A percentile compares a stretch with the other conserved stretches of the same genome.
Evolutionary conservation across 352 stramenopile species (phyloP).

Genomic region (Pythium scleroteichum): DNA sequence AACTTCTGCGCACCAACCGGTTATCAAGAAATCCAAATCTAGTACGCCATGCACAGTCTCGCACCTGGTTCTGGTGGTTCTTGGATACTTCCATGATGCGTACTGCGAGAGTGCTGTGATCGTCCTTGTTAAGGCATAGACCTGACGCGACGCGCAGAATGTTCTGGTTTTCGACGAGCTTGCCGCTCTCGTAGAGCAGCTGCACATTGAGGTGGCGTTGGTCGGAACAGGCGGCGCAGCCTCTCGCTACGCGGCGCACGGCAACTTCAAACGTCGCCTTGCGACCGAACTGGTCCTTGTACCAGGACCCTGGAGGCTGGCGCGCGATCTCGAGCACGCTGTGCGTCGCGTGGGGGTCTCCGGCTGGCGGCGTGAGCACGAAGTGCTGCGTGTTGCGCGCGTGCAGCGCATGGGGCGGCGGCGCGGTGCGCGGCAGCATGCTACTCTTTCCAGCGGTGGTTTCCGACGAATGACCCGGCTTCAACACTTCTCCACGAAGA

Average conservation of each 20-base stretch:
- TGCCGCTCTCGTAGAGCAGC: slow-evolving; percentile 76
- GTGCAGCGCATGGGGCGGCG: slow-evolving; percentile 14
- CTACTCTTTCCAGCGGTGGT: not conserved
- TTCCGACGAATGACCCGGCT: slow-evolving; percentile 2
- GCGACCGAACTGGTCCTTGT: slow-evolving; percentile 79
- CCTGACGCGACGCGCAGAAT: slow-evolving; percentile 62
- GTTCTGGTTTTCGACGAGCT: slow-evolving; percentile 75
- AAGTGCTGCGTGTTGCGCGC: slow-evolving; percentile 13
- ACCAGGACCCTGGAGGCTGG: slow-evolving; percentile 68
- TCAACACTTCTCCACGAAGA: not conserved
- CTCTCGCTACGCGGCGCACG: slow-evolving; percentile 32
- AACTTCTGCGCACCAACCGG: slow-evolving; percentile 64
- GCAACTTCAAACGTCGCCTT: slow-evolving; percentile 70
- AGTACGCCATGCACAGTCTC: too few relatives aligned
- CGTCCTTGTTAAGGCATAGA: slow-evolving; percentile 59
- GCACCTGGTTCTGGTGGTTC: slow-evolving; percentile 84
- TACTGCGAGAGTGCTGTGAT: slow-evolving; percentile 51
- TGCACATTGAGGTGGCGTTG: slow-evolving; percentile 60
- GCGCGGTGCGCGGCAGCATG: slow-evolving; percentile 20
- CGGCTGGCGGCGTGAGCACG: slow-evolving; percentile 9
- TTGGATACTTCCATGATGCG: slow-evolving; percentile 84
- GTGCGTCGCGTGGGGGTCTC: slow-evolving; percentile 20
- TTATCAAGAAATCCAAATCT: too few relatives aligned
- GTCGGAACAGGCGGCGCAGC: slow-evolving; percentile 47
- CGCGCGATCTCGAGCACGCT: slow-evolving; percentile 49